A percentile compares a stretch with the other conserved stretches of the same genome.
These are phyloP conservation scores for Neofusicoccum kwambonambiense DNA, from an alignment of 2,329 filamentous ascomycete species.

Conservation along the genomic window DNA sequence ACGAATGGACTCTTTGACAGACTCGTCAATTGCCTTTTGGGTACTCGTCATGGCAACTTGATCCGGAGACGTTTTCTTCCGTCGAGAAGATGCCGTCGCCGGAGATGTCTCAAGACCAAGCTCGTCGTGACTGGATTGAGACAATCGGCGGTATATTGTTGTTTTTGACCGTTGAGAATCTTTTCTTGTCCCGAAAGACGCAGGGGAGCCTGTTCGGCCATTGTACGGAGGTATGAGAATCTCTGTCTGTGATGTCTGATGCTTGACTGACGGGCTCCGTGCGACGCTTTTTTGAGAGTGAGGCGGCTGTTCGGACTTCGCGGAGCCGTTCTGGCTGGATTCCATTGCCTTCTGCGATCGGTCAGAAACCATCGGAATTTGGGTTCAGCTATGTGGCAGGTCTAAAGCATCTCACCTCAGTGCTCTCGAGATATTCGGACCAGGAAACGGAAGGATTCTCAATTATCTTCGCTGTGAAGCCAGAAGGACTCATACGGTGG, in stretches of 20 bases:
- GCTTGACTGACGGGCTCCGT: not conserved
- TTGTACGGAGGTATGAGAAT: not conserved
- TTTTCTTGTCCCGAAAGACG: not conserved
- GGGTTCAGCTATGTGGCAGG: not conserved
- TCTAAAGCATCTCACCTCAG: not conserved
- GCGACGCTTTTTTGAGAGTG: not conserved
- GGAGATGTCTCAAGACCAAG: slow-evolving; percentile 23
- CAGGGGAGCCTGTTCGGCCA: not conserved
- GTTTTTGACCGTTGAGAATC: not conserved
- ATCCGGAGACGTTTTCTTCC: not conserved
- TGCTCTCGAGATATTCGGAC: slow-evolving; percentile 30
- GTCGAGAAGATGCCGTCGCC: not conserved
- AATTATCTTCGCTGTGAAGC: slow-evolving; percentile 19
- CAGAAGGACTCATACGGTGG: slow-evolving; percentile 17
- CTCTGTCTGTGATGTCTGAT: not conserved
- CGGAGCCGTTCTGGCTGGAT: not conserved
- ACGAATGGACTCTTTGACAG: slow-evolving; percentile 17
- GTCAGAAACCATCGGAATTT: not conserved
- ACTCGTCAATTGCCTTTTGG: slow-evolving; percentile 17
- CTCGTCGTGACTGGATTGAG: not conserved
- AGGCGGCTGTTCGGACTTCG: not conserved
- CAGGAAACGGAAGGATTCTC: slow-evolving; percentile 35
- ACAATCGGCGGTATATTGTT: not conserved
- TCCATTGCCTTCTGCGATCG: not conserved
- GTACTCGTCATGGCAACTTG: not conserved